These are phyloP conservation scores for Lentithecium fluviatile DNA, from an alignment of 495 filamentous ascomycete species.

Conservation along the genomic window DNA sequence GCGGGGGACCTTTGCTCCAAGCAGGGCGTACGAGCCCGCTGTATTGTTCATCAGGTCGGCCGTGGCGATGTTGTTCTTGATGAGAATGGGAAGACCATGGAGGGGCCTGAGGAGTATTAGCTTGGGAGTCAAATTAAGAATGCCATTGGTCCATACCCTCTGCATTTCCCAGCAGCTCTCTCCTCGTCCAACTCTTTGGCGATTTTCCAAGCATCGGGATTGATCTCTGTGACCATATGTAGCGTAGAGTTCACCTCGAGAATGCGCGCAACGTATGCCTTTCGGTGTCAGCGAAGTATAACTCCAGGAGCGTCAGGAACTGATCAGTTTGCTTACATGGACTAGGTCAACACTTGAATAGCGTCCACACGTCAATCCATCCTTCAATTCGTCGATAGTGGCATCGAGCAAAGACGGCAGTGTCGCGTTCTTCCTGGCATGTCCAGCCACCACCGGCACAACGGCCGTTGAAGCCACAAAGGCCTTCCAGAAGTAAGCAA, in stretches of 20 bases:
- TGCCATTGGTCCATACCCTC: conserved; percentile 39
- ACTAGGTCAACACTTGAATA: conserved; percentile 62
- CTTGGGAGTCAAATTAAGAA: not conserved
- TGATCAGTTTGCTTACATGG: conserved; percentile 37
- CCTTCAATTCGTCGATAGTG: conserved; percentile 52
- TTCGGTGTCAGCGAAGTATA: conserved; percentile 10
- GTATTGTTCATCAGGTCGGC: conserved; percentile 69
- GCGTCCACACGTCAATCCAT: conserved; percentile 50
- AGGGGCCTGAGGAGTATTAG: conserved; percentile 46
- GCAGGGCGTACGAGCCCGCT: conserved; percentile 59
- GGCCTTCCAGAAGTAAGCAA: not conserved
- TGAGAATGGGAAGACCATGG: conserved; percentile 66
- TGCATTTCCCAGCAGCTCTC: conserved; percentile 47
- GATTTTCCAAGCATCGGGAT: conserved; percentile 56
- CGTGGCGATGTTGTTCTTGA: conserved; percentile 73
- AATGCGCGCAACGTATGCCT: conserved; percentile 56
- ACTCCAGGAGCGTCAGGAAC: not conserved
- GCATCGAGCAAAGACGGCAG: conserved; percentile 52
- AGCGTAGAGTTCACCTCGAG: conserved; percentile 54
- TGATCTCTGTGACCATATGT: conserved; percentile 55
- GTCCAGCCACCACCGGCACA: not conserved
- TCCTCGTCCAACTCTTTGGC: conserved; percentile 54
- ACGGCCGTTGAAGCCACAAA: not conserved
- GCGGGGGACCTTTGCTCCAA: conserved; percentile 36
- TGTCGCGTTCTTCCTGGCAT: conserved; percentile 9